Percentiles rank a stretch among this genome's conserved stretches.
phyloP scores from a whole-genome alignment of 441 rosid species.

The Arabidopsis lyrata region DNA sequence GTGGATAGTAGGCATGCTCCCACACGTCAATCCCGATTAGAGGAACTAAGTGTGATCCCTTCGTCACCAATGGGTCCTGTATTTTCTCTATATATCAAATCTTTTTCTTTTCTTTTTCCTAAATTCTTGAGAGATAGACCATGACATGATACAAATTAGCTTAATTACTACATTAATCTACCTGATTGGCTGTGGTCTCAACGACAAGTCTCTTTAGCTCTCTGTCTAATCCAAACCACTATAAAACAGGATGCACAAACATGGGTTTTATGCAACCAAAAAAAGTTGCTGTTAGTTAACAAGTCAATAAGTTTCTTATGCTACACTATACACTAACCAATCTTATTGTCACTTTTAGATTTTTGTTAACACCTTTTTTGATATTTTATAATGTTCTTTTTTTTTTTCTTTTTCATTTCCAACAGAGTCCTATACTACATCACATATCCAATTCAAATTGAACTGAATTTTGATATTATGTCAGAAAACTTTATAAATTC shows the following conservation, averaged over 20 bases:
- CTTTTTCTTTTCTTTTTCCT: neutral
- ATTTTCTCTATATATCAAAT: slow-evolving; percentile 4
- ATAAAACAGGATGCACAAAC: neutral
- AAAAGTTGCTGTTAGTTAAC: neutral
- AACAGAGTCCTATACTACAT: neutral
- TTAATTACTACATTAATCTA: slow-evolving; percentile 23
- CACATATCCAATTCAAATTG: neutral
- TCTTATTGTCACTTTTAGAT: neutral
- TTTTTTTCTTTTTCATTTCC: neutral
- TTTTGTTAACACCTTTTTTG: neutral
- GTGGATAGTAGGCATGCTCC: slow-evolving; percentile 98
- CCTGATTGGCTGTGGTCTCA: slow-evolving; percentile 94
- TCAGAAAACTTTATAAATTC: neutral
- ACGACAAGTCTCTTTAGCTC: slow-evolving; percentile 84
- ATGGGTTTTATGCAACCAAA: too few relatives aligned
- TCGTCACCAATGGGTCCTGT: slow-evolving; percentile 91
- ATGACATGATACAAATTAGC: neutral
- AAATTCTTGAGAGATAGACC: neutral
- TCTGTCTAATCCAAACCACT: slow-evolving; percentile 95
- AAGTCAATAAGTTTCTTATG: neutral
- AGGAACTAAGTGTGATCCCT: slow-evolving; percentile 75
- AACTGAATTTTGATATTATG: too few relatives aligned
- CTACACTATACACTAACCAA: neutral
- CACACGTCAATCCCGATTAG: slow-evolving; percentile 94
- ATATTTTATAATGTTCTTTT: neutral